Conservation (phyloP, 2,329 filamentous ascomycete genomes). For the Fusarium sp. region DNA sequence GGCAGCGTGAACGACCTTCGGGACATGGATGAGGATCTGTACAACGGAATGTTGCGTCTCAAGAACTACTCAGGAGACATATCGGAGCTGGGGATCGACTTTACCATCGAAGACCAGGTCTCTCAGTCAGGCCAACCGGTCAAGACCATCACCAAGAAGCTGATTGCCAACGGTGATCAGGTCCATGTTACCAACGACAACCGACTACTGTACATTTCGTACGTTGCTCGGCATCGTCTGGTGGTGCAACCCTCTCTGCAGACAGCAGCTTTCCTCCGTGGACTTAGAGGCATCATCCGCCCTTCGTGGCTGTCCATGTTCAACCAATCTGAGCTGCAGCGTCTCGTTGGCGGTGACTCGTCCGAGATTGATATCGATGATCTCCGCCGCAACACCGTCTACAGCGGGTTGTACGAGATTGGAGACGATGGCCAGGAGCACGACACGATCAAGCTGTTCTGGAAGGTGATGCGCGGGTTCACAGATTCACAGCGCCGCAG, state of each 20-base stretch:
- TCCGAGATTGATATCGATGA: constrained; percentile 90
- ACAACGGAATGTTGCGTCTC: constrained; percentile 83
- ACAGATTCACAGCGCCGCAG: constrained; percentile 82
- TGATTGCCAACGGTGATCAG: constrained; percentile 82
- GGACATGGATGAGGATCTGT: constrained; percentile 90
- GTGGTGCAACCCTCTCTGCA: constrained; percentile 83
- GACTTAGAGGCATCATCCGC: constrained; percentile 88
- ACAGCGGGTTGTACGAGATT: constrained; percentile 88
- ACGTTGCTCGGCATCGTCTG: constrained; percentile 88
- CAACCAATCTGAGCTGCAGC: constrained; percentile 95
- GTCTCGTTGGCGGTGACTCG: constrained; percentile 88
- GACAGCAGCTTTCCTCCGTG: constrained; percentile 87
- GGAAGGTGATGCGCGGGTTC: constrained; percentile 85
- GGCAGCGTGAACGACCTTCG: constrained; percentile 95
- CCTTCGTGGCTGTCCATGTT: constrained; percentile 98
- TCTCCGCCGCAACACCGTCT: constrained; percentile 84
- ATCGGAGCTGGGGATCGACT: constrained; percentile 78
- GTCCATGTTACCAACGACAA: constrained; percentile 91
- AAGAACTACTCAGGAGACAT: constrained; percentile 90
- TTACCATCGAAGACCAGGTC: constrained; percentile 83
- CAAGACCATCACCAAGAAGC: constrained; percentile 77
- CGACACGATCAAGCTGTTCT: constrained; percentile 87
- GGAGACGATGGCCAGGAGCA: constrained; percentile 93
- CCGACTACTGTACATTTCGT: constrained; percentile 92
- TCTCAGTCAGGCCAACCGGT: constrained; percentile 60